Conservation (phyloP, 2,329 filamentous ascomycete species). For the Hypomyces rosellus region DNA sequence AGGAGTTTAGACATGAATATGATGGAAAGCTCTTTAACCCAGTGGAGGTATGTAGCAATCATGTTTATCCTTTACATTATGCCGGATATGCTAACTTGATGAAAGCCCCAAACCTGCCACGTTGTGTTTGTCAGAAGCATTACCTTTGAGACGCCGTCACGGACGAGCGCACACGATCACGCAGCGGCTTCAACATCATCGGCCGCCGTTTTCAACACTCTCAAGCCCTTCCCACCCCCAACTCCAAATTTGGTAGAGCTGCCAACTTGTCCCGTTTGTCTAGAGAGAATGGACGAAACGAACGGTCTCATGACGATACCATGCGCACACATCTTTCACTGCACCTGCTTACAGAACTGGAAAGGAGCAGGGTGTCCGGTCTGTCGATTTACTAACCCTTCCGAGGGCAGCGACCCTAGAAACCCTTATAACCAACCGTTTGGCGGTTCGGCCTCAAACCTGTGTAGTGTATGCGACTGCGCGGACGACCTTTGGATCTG, state of each 20-base stretch:
- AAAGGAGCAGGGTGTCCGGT: constrained; percentile 89
- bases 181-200: constrained; percentile 50
- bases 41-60: constrained; percentile 59
- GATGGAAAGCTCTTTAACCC: constrained; percentile 91
- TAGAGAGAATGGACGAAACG: constrained; percentile 97
- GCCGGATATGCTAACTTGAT: constrained; percentile 1
- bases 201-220: constrained; percentile 34
- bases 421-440: constrained; percentile 51
- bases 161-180: constrained; percentile 45
- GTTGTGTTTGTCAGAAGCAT: constrained; percentile 93
- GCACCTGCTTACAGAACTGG: constrained; percentile 94
- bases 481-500: constrained; percentile 89
- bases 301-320: constrained; percentile 91
- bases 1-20: constrained; percentile 76
- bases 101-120: constrained; percentile 82
- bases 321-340: constrained; percentile 97
- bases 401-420: constrained; percentile 35
- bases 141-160: constrained; percentile 64
- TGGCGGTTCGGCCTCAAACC: constrained; percentile 54
- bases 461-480: constrained; percentile 77
- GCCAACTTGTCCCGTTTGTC: constrained; percentile 90
- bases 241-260: constrained; percentile 85
- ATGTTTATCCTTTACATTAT: neutral
- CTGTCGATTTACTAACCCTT: constrained; percentile 72
- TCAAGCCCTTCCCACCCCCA: constrained; percentile 56